Evolutionary conservation across 768 basidiomycete species (phyloP).

Genomic region (Phaeotremella skinneri): DNA sequence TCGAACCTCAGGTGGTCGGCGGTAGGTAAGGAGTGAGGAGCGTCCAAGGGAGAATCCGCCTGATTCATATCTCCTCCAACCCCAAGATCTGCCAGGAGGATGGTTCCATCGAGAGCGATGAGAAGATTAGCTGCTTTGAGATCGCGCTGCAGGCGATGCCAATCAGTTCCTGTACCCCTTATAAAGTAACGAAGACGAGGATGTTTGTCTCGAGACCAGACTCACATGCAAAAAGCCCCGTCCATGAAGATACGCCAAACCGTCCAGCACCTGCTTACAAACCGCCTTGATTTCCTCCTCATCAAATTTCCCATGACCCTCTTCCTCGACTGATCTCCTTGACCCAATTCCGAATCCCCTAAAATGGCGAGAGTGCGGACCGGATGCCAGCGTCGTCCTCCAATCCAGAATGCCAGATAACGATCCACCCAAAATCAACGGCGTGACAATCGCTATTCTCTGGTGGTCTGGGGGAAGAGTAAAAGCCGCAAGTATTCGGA

Average conservation of each 20-base stretch:
- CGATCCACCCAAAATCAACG: slow-evolving; percentile 38
- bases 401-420: slow-evolving; percentile 36
- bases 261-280: slow-evolving; percentile 77
- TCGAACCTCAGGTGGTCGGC: slow-evolving; percentile 26
- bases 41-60: slow-evolving; percentile 55
- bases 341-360: background rate
- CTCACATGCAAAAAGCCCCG: slow-evolving; percentile 34
- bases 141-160: slow-evolving; percentile 85
- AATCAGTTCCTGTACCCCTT: slow-evolving; percentile 79
- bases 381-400: slow-evolving; percentile 28
- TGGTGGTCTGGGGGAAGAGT: slow-evolving; percentile 40
- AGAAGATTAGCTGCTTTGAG: slow-evolving; percentile 92
- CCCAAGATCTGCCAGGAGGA: slow-evolving; percentile 86
- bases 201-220: background rate
- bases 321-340: slow-evolving; percentile 59
- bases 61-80: slow-evolving; percentile 82
- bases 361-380: slow-evolving; percentile 2
- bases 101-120: slow-evolving; percentile 63
- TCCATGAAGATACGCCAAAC: slow-evolving; percentile 50
- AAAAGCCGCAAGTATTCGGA: slow-evolving; percentile 51
- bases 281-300: slow-evolving; percentile 85
- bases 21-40: slow-evolving; percentile 1
- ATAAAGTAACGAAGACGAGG: background rate
- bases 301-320: slow-evolving; percentile 72
- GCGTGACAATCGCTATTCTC: slow-evolving; percentile 41